Base-by-base conservation (phyloP, 441 rosid genomes). In the Populus hybrid region DNA sequence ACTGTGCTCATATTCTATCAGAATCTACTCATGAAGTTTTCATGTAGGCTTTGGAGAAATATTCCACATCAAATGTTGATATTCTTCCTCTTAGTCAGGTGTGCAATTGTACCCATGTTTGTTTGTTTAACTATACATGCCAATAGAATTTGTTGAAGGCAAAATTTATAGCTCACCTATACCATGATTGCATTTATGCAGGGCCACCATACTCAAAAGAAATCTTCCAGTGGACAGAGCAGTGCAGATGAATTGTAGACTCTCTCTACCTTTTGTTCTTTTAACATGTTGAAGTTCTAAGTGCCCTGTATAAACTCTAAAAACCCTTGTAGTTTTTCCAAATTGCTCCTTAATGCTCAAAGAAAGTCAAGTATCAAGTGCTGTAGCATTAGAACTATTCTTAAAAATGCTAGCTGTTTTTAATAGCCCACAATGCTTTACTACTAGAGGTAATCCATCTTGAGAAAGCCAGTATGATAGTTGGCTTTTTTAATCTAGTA, bases 41-140 rank as follows among this genome's bases (percentile, higher is more conserved):
- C 11, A 38, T 81, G 70, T 72, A 90, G 95, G 87, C 81, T 86
- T 78, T 88, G 83, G 86, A 81, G 72, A 89, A 89, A 79, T 85
- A 86, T 84, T 82, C 89, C 38, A 42, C 38, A 72, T 86, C 89
- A 73, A 83, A 83, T 59, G 64, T 87, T 67, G 87, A 87, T 66
- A 80, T 91, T 72, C 91, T 83, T 78, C 81, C 92, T 38, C 72
- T 87, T 63, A 77, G 54, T 67, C 86, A 80, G 92, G 93, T 90
- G 20, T 30, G 85, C 65, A 72, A 70, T 69, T 57, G 32, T 70
- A 57, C 72, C 70, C 26, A 54, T 46, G 28, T 36, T 63, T 57
- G 76, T 40, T 26, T 76, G 63, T 61, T 72, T 67, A 11, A 28
- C 14, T 32, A 38, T 36, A 20, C 36, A 10, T 68, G n/a, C 54